phyloP scores from a whole-genome alignment of 805 yeast genomes.

The Metschnikowia baotianmanensis region DNA sequence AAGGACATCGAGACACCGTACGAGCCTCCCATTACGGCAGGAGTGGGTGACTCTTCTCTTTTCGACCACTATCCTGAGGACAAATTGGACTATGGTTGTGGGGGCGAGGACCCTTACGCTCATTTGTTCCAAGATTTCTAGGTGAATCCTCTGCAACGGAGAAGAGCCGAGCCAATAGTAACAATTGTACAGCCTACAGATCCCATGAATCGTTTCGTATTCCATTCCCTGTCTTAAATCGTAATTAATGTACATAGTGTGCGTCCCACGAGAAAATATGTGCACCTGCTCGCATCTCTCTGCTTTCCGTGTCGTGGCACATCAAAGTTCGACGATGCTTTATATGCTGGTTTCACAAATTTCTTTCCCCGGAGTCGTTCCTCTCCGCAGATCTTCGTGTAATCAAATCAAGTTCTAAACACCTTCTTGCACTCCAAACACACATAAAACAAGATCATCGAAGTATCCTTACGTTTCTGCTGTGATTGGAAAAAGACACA shows the following conservation, averaged over 20 bases:
- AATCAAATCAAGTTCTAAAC: slow-evolving; percentile 44
- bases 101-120: slow-evolving; percentile 40
- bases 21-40: slow-evolving; percentile 62
- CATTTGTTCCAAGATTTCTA: slow-evolving; percentile 37
- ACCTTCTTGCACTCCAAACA: slow-evolving; percentile 84
- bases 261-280: no score
- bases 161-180: no score
- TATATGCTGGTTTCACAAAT: no score
- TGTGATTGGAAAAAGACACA: slow-evolving; percentile 97
- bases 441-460: slow-evolving; percentile 92
- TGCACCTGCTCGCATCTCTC: no score
- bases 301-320: no score
- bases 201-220: no score
- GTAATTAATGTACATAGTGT: slow-evolving; percentile 5
- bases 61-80: slow-evolving; percentile 47
- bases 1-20: slow-evolving; percentile 63
- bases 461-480: slow-evolving; percentile 91
- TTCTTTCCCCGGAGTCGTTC: no score
- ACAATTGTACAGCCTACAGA: no score
- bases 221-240: neutral
- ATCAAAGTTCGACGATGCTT: no score
- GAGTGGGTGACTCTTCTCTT: slow-evolving; percentile 56
- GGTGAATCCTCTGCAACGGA: neutral
- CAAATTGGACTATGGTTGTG: slow-evolving; percentile 37
- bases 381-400: no score